A percentile compares a stretch with the other conserved stretches of the same genome.
phyloP scores from a whole-genome alignment of 1,284 basidiomycete genomes.

The Leucoagaricus sp. region DNA sequence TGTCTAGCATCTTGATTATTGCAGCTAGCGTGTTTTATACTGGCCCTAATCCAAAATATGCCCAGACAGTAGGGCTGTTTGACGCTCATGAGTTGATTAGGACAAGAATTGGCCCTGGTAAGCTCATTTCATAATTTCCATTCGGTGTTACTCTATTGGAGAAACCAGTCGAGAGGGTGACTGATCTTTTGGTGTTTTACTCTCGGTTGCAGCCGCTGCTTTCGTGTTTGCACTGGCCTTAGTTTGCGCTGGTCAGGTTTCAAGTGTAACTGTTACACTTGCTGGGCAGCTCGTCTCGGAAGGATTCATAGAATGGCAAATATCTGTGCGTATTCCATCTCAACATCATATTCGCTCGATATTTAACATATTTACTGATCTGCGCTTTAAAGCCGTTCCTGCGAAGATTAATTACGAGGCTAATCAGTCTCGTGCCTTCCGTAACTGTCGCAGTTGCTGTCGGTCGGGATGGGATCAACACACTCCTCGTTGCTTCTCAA shows the following conservation, averaged over 20 bases:
- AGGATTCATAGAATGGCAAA: slow-evolving; percentile 90
- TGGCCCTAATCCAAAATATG: not conserved
- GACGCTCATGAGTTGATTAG: slow-evolving; percentile 80
- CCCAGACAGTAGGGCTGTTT: slow-evolving; percentile 69
- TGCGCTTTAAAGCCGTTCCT: slow-evolving; percentile 62
- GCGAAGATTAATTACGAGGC: slow-evolving; percentile 82
- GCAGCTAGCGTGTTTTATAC: slow-evolving; percentile 72
- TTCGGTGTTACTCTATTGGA: not conserved
- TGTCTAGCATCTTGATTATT: slow-evolving; percentile 67
- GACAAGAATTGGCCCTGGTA: slow-evolving; percentile 66
- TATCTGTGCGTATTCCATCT: slow-evolving; percentile 68
- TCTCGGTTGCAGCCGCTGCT: slow-evolving; percentile 57
- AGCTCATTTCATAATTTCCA: too few species aligned
- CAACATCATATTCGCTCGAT: not conserved
- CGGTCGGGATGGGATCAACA: slow-evolving; percentile 78
- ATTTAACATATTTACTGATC: slow-evolving; percentile 1
- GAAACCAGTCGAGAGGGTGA: not conserved
- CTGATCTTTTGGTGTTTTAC: slow-evolving; percentile 6
- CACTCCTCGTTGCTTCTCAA: slow-evolving; percentile 86
- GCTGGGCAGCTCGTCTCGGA: slow-evolving; percentile 93
- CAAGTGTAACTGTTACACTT: slow-evolving; percentile 90
- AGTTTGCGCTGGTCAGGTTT: slow-evolving; percentile 71
- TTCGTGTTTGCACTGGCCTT: slow-evolving; percentile 86
- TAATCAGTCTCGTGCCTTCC: slow-evolving; percentile 85
- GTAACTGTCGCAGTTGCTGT: slow-evolving; percentile 77